Evolutionary conservation across 352 stramenopile species (phyloP).

Genomic region (Pythium sp.): DNA sequence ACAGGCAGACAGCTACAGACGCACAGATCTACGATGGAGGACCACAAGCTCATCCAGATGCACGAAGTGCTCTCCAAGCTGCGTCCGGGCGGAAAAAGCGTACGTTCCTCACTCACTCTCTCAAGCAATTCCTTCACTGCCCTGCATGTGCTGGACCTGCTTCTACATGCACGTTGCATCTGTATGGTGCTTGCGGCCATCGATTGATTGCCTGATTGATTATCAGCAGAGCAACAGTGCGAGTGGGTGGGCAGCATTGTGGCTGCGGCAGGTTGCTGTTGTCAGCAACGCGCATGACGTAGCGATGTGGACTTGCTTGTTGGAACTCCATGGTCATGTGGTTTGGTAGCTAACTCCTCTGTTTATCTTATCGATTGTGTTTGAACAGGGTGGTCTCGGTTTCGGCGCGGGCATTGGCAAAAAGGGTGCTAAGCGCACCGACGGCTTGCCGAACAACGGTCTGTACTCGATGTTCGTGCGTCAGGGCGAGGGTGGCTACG

Average conservation of each 20-base stretch:
- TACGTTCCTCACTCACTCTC: conserved; percentile 15
- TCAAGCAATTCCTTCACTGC: background rate
- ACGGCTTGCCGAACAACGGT: conserved; percentile 75
- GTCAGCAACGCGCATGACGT: background rate
- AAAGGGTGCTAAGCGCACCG: conserved; percentile 60
- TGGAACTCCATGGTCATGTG: background rate
- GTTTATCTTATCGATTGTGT: background rate
- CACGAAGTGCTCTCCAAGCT: conserved; percentile 87
- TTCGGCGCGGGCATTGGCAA: conserved; percentile 49
- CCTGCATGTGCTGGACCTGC: conserved; percentile 11
- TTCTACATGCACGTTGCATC: background rate
- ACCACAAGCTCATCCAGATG: conserved; percentile 79
- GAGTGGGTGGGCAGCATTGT: background rate
- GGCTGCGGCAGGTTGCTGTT: background rate
- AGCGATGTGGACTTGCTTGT: background rate
- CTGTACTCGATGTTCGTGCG: conserved; percentile 87
- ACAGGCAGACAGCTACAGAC: background rate
- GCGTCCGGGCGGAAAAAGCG: conserved; percentile 76
- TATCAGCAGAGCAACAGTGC: background rate
- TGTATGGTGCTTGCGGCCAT: background rate
- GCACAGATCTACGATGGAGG: conserved; percentile 53
- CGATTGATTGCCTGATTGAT: background rate
- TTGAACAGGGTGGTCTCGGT: conserved; percentile 59
- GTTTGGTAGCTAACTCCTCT: background rate
- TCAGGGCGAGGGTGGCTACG: conserved; percentile 66